Evolutionary conservation across 108 stramenopile genomes (phyloP).

Genomic region (Pseudonitzschia pungens): DNA sequence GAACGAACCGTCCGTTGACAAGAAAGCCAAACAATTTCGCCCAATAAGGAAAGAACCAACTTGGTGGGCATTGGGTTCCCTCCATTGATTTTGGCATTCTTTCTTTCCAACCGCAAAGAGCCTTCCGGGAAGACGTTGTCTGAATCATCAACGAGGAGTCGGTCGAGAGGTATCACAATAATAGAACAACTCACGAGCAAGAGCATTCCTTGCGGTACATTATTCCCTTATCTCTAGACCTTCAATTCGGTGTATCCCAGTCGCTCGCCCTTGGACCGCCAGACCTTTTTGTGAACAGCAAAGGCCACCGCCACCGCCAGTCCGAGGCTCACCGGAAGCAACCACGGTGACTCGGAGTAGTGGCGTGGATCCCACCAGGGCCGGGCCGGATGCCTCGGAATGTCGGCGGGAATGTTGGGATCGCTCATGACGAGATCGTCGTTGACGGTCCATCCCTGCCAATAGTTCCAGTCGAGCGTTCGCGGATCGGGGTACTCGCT

Average conservation of each 20-base stretch:
- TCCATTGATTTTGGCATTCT: neutral
- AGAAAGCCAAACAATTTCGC: too few species aligned
- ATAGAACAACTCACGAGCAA: too few species aligned
- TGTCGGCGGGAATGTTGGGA: conserved; percentile 24
- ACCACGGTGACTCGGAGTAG: neutral
- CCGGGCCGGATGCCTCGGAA: neutral
- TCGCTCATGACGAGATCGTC: conserved; percentile 40
- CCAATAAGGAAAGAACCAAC: too few species aligned
- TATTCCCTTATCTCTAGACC: too few species aligned
- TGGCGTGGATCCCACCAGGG: neutral
- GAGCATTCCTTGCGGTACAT: too few species aligned
- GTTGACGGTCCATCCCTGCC: conserved; percentile 37
- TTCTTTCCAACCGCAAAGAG: neutral
- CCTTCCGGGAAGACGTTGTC: too few species aligned
- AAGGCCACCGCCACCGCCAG: neutral
- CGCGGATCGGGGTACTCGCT: conserved; percentile 60
- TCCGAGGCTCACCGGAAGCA: neutral
- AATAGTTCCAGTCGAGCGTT: conserved; percentile 31
- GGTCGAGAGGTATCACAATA: too few species aligned
- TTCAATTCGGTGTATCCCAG: conserved; percentile 14
- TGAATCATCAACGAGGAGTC: too few species aligned
- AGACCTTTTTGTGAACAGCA: neutral
- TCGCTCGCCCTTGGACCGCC: neutral
- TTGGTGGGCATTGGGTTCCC: too few species aligned
- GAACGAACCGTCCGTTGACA: too few species aligned